Conservation (phyloP, 192 early-diverging fungal species). For the Coemansia sp. region DNA sequence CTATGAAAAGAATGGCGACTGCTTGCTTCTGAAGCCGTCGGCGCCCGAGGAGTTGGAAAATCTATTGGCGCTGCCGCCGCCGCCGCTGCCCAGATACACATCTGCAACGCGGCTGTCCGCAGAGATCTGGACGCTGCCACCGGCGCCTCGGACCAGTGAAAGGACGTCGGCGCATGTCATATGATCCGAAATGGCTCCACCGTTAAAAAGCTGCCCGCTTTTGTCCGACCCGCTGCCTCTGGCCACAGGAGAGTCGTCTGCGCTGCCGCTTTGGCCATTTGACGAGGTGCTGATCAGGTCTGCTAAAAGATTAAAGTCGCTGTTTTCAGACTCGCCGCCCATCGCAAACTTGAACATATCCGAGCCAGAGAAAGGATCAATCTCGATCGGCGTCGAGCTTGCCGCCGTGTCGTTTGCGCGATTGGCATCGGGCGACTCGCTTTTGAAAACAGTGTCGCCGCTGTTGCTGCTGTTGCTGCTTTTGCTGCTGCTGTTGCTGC, state of each 20-base stretch:
- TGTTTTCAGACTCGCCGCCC: neutral
- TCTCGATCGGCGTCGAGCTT: constrained; percentile 6
- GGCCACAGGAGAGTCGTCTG: neutral
- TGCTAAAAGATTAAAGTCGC: constrained; percentile 28
- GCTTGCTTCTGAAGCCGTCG: neutral
- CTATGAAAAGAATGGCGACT: constrained; percentile 4
- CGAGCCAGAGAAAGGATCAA: neutral
- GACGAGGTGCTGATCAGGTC: constrained; percentile 22
- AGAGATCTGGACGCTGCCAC: no score
- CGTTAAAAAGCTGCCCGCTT: neutral
- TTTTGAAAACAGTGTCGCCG: constrained; percentile 11
- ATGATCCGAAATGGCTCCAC: neutral
- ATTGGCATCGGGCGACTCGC: constrained; percentile 7
- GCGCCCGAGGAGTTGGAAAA: no score
- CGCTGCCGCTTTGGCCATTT: constrained; percentile 1
- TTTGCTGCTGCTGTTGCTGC: neutral
- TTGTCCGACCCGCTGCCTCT: neutral
- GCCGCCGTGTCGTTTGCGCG: neutral
- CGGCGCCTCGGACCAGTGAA: no score
- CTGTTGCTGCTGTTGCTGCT: constrained; percentile 10
- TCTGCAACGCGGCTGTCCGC: no score
- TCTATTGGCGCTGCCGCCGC: no score
- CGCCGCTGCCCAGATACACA: no score
- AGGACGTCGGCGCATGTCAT: neutral
- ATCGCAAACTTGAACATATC: constrained; percentile 15